Conservation (phyloP, 495 filamentous ascomycete genomes). For the Aspergillus diversus region DNA sequence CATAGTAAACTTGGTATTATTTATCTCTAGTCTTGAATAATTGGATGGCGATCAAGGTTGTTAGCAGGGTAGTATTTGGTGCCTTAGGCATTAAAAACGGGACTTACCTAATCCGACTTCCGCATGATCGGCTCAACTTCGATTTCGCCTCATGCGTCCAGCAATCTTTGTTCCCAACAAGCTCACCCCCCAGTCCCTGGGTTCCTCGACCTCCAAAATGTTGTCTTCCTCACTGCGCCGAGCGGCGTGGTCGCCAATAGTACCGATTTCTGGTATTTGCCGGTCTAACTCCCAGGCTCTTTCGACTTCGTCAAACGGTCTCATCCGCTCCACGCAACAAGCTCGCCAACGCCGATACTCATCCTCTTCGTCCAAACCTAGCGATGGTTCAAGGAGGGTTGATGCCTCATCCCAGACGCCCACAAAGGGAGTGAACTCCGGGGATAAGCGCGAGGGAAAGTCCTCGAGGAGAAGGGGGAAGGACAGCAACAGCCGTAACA, state of each 20-base stretch:
- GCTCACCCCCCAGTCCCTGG: conserved; percentile 32
- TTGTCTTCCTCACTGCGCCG: conserved; percentile 54
- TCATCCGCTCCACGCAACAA: conserved; percentile 30
- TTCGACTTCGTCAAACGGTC: conserved; percentile 36
- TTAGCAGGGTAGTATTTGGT: background rate
- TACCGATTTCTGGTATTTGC: conserved; percentile 42
- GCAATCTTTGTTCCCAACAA: conserved; percentile 30
- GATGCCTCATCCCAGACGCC: conserved; percentile 47
- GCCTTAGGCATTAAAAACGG: conserved; percentile 22
- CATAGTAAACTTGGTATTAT: too few species aligned
- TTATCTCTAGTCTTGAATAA: too few species aligned
- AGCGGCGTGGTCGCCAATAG: conserved; percentile 47
- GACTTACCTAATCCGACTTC: conserved; percentile 39
- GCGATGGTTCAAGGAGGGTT: conserved; percentile 47
- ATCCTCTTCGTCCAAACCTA: conserved; percentile 57
- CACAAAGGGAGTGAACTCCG: conserved; percentile 44
- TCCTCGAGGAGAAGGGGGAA: conserved; percentile 42
- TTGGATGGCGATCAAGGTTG: too few species aligned
- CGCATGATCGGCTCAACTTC: conserved; percentile 48
- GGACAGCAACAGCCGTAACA: conserved; percentile 40
- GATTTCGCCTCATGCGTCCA: conserved; percentile 43
- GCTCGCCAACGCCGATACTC: conserved; percentile 58
- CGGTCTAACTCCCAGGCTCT: conserved; percentile 33
- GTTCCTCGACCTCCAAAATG: conserved; percentile 41
- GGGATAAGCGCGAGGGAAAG: conserved; percentile 41